Evolutionary conservation across 352 stramenopile species (phyloP).

Genomic region (Globisporangium megalacanthum): DNA sequence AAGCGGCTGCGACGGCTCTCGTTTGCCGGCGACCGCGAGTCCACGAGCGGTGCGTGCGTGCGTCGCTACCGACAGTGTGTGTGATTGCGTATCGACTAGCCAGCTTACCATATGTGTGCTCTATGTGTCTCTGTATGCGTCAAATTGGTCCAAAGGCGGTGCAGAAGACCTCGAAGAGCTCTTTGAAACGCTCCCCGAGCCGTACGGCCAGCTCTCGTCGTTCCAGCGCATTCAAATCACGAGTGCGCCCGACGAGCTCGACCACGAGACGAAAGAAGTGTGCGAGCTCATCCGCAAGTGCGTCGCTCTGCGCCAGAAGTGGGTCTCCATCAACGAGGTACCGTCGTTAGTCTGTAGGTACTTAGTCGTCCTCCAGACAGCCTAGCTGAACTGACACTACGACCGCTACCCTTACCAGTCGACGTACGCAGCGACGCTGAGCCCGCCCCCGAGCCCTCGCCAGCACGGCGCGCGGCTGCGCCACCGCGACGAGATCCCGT

Average conservation of each 20-base stretch:
- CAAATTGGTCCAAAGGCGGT: background rate
- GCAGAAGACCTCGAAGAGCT: conserved; percentile 32
- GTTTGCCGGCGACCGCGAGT: conserved; percentile 22
- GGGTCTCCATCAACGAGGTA: conserved; percentile 49
- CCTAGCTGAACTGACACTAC: too few species aligned
- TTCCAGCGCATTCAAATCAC: conserved; percentile 84
- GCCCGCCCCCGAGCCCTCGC: conserved; percentile 37
- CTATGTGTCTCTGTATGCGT: background rate
- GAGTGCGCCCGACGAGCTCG: conserved; percentile 48
- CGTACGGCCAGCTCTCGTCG: conserved; percentile 56
- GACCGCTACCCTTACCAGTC: too few species aligned
- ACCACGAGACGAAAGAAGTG: conserved; percentile 71
- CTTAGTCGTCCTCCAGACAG: too few species aligned
- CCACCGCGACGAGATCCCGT: conserved; percentile 69
- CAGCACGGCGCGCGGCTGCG: conserved; percentile 33
- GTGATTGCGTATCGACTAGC: background rate
- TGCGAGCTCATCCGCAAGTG: conserved; percentile 80
- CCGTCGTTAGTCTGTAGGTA: background rate
- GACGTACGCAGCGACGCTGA: conserved; percentile 19
- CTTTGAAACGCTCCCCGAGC: conserved; percentile 77
- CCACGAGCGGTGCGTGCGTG: conserved; percentile 10
- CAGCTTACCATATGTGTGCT: background rate
- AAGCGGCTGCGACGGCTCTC: conserved; percentile 62
- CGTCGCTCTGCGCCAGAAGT: conserved; percentile 61
- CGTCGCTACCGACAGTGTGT: background rate